Percentiles rank a stretch among this genome's conserved stretches.
Conservation (phyloP, 2,329 filamentous ascomycete species). For the Cyphellophora europaea region DNA sequence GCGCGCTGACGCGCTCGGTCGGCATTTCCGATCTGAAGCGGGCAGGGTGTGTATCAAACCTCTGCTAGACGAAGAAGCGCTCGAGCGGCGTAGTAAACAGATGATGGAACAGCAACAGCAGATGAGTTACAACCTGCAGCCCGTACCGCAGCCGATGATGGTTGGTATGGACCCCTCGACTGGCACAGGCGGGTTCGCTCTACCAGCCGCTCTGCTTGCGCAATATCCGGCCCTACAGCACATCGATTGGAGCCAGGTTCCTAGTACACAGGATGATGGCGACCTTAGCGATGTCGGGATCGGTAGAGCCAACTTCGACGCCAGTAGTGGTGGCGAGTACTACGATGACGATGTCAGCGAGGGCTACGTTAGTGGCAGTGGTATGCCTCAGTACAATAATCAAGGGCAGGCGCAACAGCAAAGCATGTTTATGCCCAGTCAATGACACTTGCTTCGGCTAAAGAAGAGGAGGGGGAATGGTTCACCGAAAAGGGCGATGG, state of each 20-base stretch:
- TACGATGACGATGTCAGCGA: conserved; percentile 51
- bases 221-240: conserved; percentile 91
- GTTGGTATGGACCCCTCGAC: conserved; percentile 51
- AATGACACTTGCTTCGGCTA: no score
- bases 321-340: conserved; percentile 59
- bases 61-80: conserved; percentile 86
- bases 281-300: conserved; percentile 56
- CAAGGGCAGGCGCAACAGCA: no score
- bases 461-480: no score
- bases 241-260: conserved; percentile 74
- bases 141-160: conserved; percentile 46
- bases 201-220: conserved; percentile 80
- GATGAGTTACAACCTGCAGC: conserved; percentile 44
- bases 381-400: conserved; percentile 12
- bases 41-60: conserved; percentile 95
- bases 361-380: conserved; percentile 24
- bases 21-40: conserved; percentile 92
- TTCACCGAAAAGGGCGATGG: no score
- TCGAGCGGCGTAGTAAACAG: conserved; percentile 67
- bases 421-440: no score
- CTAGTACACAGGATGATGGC: conserved; percentile 52
- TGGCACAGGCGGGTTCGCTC: conserved; percentile 50
- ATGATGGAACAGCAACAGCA: conserved; percentile 64
- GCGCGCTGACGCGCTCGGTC: conserved; percentile 84
- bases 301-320: conserved; percentile 72